Conservation (phyloP, 2,329 filamentous ascomycete genomes). For the Aspergillus viridinutans region DNA sequence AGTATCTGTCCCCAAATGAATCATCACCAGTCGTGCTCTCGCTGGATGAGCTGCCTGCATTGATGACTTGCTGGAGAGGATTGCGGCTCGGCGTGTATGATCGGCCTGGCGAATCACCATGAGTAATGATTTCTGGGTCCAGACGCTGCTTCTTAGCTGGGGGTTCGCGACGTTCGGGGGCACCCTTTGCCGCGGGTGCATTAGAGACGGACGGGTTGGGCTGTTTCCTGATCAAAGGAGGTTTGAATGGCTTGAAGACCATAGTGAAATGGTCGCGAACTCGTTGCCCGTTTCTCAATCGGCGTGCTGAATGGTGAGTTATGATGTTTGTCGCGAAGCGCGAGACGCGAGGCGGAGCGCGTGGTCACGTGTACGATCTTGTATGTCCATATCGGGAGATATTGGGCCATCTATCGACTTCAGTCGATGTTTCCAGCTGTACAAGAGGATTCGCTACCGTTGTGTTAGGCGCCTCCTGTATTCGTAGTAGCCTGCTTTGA, state of each 20-base stretch:
- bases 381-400: background rate
- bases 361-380: background rate
- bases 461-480: background rate
- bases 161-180: conserved; percentile 11
- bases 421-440: background rate
- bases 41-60: conserved; percentile 14
- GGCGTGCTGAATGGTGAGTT: background rate
- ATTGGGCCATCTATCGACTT: background rate
- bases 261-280: conserved; percentile 21
- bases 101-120: conserved; percentile 6
- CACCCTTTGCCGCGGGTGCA: conserved; percentile 1
- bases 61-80: conserved; percentile 31
- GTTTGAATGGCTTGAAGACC: conserved; percentile 46
- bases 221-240: conserved; percentile 39
- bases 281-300: background rate
- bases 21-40: conserved; percentile 3
- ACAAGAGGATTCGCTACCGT: background rate
- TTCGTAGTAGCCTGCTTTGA: background rate
- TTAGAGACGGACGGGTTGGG: background rate
- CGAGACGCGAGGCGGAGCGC: background rate
- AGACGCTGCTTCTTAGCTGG: conserved; percentile 38
- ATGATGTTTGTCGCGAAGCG: background rate
- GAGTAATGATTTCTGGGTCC: conserved; percentile 14
- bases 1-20: conserved; percentile 34
- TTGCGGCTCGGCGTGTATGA: conserved; percentile 19